phyloP scores from a whole-genome alignment of 768 basidiomycete species.

The Gloeophyllum trabeum region DNA sequence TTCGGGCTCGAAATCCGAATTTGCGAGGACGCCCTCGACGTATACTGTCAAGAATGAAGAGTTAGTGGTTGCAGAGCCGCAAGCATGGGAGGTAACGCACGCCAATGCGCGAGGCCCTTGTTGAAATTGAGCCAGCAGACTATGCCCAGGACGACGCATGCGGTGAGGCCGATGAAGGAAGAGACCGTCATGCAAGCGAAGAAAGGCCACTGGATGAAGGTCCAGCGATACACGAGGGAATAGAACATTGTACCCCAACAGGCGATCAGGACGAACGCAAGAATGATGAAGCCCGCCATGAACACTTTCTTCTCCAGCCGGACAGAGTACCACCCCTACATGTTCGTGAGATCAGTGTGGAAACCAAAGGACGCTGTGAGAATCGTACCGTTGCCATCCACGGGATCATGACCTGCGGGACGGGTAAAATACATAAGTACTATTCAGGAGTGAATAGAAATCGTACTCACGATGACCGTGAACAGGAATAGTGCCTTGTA shows the following conservation, averaged over 20 bases:
- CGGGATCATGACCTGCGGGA: conserved; percentile 27
- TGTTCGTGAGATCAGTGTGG: not conserved
- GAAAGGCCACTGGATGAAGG: conserved; percentile 21
- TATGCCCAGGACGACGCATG: conserved; percentile 30
- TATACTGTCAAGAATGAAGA: too few species aligned
- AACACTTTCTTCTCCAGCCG: conserved; percentile 28
- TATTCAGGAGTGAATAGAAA: too few species aligned
- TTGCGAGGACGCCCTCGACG: too few species aligned
- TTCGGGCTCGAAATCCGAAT: too few species aligned
- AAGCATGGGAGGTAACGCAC: conserved; percentile 27
- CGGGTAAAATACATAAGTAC: conserved; percentile 1
- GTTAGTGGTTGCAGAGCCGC: too few species aligned
- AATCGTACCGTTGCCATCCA: conserved; percentile 33
- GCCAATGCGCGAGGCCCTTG: conserved; percentile 39
- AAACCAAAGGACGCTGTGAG: not conserved
- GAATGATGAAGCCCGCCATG: conserved; percentile 26
- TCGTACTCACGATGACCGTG: conserved; percentile 25
- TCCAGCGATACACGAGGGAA: conserved; percentile 21
- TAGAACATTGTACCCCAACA: conserved; percentile 31
- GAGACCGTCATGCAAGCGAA: conserved; percentile 32
- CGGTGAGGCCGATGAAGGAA: conserved; percentile 28
- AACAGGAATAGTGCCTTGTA: conserved; percentile 31
- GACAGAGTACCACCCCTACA: conserved; percentile 38
- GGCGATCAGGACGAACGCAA: conserved; percentile 26
- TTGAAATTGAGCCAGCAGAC: conserved; percentile 44